Evolutionary conservation across 345 rosid species (phyloP).

Genomic region (Camelina sativa): DNA sequence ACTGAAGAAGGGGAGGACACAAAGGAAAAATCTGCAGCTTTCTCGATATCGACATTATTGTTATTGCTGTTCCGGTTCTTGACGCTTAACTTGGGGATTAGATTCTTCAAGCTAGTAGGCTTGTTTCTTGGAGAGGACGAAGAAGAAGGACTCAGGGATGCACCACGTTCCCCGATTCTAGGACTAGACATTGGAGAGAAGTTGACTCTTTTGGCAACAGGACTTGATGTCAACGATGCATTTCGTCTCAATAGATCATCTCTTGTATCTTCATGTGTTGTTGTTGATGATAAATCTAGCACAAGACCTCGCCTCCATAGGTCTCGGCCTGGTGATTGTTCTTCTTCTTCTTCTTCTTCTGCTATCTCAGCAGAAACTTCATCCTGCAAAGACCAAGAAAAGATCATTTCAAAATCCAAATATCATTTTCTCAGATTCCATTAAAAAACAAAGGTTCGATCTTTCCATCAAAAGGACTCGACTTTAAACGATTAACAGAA

Average conservation of each 20-base stretch:
- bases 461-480: conserved; percentile 12
- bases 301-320: conserved; percentile 46
- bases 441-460: not conserved
- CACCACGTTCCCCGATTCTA: conserved; percentile 41
- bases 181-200: conserved; percentile 88
- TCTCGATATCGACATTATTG: conserved; percentile 67
- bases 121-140: conserved; percentile 54
- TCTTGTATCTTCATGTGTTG: conserved; percentile 46
- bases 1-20: conserved; percentile 53
- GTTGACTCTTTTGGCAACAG: conserved; percentile 70
- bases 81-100: conserved; percentile 81
- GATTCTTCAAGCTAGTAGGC: conserved; percentile 54
- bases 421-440: not conserved
- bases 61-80: conserved; percentile 53
- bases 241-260: conserved; percentile 53
- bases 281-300: conserved; percentile 54
- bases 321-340: conserved; percentile 43
- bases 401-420: conserved; percentile 18
- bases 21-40: conserved; percentile 70
- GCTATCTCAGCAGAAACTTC: conserved; percentile 62
- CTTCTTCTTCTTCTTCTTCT: conserved; percentile 78
- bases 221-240: conserved; percentile 60
- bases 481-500: not conserved
- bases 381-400: conserved; percentile 47
- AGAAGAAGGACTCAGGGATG: conserved; percentile 43